Percentiles rank a stretch among this genome's conserved stretches.
Conservation (phyloP, 192 early-diverging fungal genomes). For the Dispira simplex region DNA sequence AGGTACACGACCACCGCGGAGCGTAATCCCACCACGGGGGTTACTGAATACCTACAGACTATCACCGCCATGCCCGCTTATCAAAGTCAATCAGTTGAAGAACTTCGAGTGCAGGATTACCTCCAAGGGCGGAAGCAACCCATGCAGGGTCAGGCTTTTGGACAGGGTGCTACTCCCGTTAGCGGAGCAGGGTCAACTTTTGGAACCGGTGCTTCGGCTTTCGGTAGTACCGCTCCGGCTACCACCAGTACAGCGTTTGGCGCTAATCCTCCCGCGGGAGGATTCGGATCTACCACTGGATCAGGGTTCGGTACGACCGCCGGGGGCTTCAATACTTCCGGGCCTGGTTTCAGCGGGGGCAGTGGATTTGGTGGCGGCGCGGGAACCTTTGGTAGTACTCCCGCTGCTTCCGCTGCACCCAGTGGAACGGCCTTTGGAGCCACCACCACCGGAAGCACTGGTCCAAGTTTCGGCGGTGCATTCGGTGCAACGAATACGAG, state of each 20-base stretch:
- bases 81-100: conserved; percentile 71
- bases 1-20: conserved; percentile 33
- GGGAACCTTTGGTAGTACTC: conserved; percentile 17
- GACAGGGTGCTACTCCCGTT: conserved; percentile 16
- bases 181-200: conserved; percentile 10
- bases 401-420: conserved; percentile 15
- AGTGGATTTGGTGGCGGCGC: conserved; percentile 15
- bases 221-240: conserved; percentile 3
- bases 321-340: conserved; percentile 13
- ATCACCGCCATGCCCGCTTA: conserved; percentile 82
- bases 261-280: conserved; percentile 14
- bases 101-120: conserved; percentile 85
- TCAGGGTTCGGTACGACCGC: conserved; percentile 12
- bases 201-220: conserved; percentile 12
- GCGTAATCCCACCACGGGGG: conserved; percentile 32
- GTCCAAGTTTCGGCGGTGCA: conserved; percentile 12
- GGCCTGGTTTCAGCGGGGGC: conserved; percentile 11
- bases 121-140: conserved; percentile 37
- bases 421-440: conserved; percentile 24
- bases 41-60: conserved; percentile 42
- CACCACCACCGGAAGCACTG: not conserved
- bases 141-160: conserved; percentile 15
- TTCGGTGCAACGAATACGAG: conserved; percentile 18
- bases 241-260: conserved; percentile 23
- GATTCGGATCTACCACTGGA: conserved; percentile 22